Percentiles rank a stretch among this genome's conserved stretches.
These are phyloP conservation scores for Talaromyces rugulosus DNA, from an alignment of 2,329 filamentous ascomycete species.

Conservation along the genomic window DNA sequence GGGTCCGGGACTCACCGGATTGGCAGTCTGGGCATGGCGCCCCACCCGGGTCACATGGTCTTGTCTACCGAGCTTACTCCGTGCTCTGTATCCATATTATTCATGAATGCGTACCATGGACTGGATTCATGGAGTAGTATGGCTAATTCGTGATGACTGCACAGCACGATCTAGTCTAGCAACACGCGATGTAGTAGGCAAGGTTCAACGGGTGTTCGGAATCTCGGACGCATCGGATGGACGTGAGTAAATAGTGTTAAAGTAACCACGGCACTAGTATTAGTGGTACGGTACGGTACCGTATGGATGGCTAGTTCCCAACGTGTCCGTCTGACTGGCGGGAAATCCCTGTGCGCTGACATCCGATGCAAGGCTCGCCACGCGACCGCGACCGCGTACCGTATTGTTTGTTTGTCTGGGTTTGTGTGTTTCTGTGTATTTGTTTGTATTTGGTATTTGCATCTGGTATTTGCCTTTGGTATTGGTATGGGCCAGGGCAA, in stretches of 20 bases:
- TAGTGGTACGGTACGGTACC: background rate
- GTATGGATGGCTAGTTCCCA: background rate
- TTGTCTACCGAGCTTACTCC: background rate
- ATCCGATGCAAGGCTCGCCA: background rate
- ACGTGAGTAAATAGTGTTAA: too few species aligned
- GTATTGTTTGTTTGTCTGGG: background rate
- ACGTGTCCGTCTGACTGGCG: background rate
- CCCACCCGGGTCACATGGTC: background rate
- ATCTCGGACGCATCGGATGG: background rate
- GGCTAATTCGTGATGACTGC: background rate
- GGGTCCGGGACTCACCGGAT: background rate
- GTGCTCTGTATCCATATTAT: background rate
- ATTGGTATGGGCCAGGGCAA: too few species aligned
- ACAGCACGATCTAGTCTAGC: background rate
- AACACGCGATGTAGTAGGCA: background rate
- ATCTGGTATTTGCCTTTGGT: too few species aligned
- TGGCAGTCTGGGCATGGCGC: background rate
- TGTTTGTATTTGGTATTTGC: background rate
- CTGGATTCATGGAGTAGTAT: too few species aligned
- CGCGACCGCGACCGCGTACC: too few species aligned
- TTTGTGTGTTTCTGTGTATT: background rate
- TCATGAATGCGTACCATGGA: too few species aligned
- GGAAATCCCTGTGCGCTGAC: background rate
- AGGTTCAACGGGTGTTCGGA: background rate
- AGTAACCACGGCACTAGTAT: too few species aligned